phyloP scores from a whole-genome alignment of 2,329 filamentous ascomycete species.

The Helotiales sp. region DNA sequence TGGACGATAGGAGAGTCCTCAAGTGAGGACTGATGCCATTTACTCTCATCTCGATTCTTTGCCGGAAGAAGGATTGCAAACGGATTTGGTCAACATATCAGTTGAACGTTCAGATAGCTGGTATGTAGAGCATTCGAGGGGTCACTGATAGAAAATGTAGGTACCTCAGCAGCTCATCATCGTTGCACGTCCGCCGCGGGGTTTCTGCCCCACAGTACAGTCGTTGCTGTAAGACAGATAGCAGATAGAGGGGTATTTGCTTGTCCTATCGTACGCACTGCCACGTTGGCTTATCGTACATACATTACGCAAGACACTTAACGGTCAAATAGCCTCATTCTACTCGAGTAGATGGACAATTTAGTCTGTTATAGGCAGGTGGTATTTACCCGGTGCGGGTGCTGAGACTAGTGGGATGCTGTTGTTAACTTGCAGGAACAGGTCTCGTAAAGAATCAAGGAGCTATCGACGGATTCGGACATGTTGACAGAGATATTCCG shows the following conservation, averaged over 20 bases:
- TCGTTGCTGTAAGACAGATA: neutral
- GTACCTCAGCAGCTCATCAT: neutral
- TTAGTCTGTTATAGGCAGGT: neutral
- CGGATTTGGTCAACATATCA: neutral
- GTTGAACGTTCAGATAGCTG: neutral
- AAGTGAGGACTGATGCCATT: neutral
- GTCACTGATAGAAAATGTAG: neutral
- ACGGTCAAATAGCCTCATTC: too few relatives aligned
- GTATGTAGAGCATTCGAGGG: too few relatives aligned
- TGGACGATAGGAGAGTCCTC: neutral
- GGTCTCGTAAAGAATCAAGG: neutral
- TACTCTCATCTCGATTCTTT: neutral
- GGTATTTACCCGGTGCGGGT: neutral
- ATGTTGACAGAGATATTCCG: neutral
- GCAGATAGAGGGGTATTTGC: neutral
- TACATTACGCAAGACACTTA: neutral
- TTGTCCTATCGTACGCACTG: neutral
- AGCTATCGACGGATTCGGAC: neutral
- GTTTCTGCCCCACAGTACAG: neutral
- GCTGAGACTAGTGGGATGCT: neutral
- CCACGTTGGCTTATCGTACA: constrained; percentile 5
- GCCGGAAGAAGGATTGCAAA: neutral
- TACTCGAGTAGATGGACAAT: neutral
- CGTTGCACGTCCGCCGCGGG: neutral
- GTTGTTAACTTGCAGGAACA: neutral